Percentiles rank a stretch among this genome's conserved stretches.
These are phyloP conservation scores for Sparassis latifolia DNA, from an alignment of 1,284 basidiomycete species.

Conservation along the genomic window DNA sequence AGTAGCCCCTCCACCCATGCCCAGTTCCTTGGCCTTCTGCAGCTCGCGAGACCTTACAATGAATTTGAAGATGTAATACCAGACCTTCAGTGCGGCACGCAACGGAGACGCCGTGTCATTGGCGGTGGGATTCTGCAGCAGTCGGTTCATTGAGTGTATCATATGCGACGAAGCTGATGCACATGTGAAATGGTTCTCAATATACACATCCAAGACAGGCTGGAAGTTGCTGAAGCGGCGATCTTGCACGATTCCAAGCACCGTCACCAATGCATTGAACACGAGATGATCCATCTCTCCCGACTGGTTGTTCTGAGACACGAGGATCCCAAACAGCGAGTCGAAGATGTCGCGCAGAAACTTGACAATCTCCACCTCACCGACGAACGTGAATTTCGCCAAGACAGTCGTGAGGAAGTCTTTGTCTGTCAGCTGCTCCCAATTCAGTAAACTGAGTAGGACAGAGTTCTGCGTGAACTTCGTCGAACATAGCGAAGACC, in stretches of 20 bases:
- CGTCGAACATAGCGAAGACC: constrained; percentile 90
- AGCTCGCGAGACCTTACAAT: constrained; percentile 84
- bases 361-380: constrained; percentile 91
- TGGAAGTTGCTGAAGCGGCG: constrained; percentile 95
- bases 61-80: constrained; percentile 95
- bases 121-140: constrained; percentile 71
- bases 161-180: constrained; percentile 76
- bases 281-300: constrained; percentile 84
- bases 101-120: constrained; percentile 73
- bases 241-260: constrained; percentile 88
- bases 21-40: constrained; percentile 75
- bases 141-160: constrained; percentile 80
- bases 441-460: constrained; percentile 77
- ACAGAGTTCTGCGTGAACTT: constrained; percentile 90
- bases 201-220: constrained; percentile 89
- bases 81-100: constrained; percentile 89
- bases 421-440: constrained; percentile 69
- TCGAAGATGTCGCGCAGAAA: constrained; percentile 92
- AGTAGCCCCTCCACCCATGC: constrained; percentile 72
- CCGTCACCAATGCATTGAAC: constrained; percentile 87
- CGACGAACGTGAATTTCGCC: constrained; percentile 86
- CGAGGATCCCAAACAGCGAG: constrained; percentile 86
- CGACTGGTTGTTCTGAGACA: constrained; percentile 65
- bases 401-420: constrained; percentile 70
- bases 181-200: constrained; percentile 83